Evolutionary conservation across 306 rosid genomes (phyloP), one percentile per base, ranked within the genome.

Genomic region (Inga oerstediana): DNA sequence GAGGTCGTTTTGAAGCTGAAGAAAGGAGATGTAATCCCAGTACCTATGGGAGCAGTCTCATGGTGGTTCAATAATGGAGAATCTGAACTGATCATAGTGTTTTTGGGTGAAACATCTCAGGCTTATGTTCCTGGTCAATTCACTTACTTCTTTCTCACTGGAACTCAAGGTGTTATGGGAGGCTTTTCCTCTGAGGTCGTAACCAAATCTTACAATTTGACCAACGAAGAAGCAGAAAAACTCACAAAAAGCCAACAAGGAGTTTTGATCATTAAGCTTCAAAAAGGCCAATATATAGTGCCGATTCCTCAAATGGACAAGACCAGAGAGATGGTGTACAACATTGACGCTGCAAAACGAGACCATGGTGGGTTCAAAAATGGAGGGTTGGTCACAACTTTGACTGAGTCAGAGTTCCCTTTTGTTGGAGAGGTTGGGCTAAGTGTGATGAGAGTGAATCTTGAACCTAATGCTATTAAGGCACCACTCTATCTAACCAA

Each of bases 31-130:
- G 62, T 88, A 10, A 78, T 88, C 10, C 86, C 93, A 2, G 77
- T 86, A 5, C 81, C 87, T 10, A 14, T 39, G 1, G 93, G 89
- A 46, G 27, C 79, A 52, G 17, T 84, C 74, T 88, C 93, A 35
- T 90, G 93, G 93, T 88, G 93, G 93, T 88, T 77, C 87, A 88
- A 86, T 64, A 56, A 83, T 6, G 90, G 85, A 24, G 88, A 83
- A 27, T 83, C 89, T 4, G 80, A 84, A n/a, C 74, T 90, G 17
- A 75, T 39, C 2, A 15, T 88, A 30, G 16, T 76, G 0, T 79
- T 88, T 81, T 19, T 90, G 10, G 93, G 93, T 8, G 84, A 85
- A 44, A 86, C 93, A 1, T 45, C 64, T 1, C 64, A 70, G 13
- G 80, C 84, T 2, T 17, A 74, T 71, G 49, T 77, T 20, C 86